A percentile compares a stretch with the other conserved stretches of the same genome.
Evolutionary conservation across 257 asterid genomes (phyloP).

Genomic region (Pogostemon cablin): DNA sequence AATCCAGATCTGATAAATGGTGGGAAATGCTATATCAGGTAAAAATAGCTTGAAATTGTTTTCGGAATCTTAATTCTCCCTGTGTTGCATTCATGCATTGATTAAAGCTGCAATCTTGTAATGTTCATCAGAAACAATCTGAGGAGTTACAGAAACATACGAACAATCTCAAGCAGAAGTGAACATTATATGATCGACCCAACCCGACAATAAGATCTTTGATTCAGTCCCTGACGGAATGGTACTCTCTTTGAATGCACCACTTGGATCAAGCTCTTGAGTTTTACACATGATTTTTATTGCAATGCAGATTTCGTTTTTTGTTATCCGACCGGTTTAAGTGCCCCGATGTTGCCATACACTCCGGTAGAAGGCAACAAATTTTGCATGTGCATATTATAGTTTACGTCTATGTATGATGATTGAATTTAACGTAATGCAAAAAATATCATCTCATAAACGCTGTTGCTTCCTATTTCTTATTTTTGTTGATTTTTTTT

Average conservation of each 20-base stretch:
- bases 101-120: slow-evolving; percentile 17
- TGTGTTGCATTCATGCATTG: slow-evolving; percentile 5
- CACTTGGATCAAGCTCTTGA: neutral
- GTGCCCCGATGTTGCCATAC: slow-evolving; percentile 4
- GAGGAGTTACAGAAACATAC: slow-evolving; percentile 37
- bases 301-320: slow-evolving; percentile 9
- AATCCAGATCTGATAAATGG: slow-evolving; percentile 56
- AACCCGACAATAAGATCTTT: neutral
- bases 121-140: slow-evolving; percentile 46
- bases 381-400: slow-evolving; percentile 18
- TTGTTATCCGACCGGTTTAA: slow-evolving; percentile 5
- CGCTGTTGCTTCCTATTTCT: no score
- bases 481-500: no score
- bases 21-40: slow-evolving; percentile 72
- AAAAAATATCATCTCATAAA: no score
- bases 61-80: slow-evolving; percentile 28
- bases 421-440: no score
- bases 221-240: neutral
- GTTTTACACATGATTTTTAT: neutral
- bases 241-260: slow-evolving; percentile 7
- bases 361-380: neutral
- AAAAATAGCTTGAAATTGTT: slow-evolving; percentile 17
- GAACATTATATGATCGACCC: neutral
- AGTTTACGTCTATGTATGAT: neutral
- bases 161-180: slow-evolving; percentile 42